These are phyloP conservation scores for Trichoderma hamatum DNA, from an alignment of 2,329 filamentous ascomycete species.

Conservation along the genomic window DNA sequence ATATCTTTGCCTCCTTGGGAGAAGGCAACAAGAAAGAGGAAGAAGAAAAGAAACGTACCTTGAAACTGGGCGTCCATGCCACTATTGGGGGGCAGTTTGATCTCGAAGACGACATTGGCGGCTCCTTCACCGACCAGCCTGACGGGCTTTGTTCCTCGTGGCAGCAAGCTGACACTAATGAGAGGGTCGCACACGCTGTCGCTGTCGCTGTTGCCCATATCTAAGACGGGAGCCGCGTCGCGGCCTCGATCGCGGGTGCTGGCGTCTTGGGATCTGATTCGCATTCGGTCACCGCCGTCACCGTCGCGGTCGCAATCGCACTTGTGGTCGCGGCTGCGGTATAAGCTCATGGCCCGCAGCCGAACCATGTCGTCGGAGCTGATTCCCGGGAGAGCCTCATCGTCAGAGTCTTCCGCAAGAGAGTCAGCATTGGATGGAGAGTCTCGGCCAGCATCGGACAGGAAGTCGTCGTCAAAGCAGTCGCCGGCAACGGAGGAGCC, in stretches of 20 bases:
- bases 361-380: slow-evolving; percentile 33
- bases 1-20: neutral
- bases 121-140: slow-evolving; percentile 67
- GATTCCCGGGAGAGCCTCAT: slow-evolving; percentile 30
- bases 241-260: neutral
- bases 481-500: slow-evolving; percentile 30
- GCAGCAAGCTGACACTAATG: slow-evolving; percentile 38
- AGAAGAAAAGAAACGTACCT: slow-evolving; percentile 34
- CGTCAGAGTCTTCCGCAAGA: slow-evolving; percentile 25
- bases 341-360: slow-evolving; percentile 30
- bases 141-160: slow-evolving; percentile 40
- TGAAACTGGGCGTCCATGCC: slow-evolving; percentile 30
- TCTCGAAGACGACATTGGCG: slow-evolving; percentile 74
- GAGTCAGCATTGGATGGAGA: slow-evolving; percentile 28
- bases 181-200: slow-evolving; percentile 7
- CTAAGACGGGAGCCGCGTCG: neutral
- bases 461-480: slow-evolving; percentile 27
- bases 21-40: neutral
- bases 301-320: neutral
- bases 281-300: slow-evolving; percentile 2
- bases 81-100: slow-evolving; percentile 46
- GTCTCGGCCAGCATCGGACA: slow-evolving; percentile 27
- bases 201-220: slow-evolving; percentile 15
- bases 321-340: neutral
- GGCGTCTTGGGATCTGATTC: neutral